Conservation (phyloP, 2,329 filamentous ascomycete species). For the Diaporthe ampelina region DNA sequence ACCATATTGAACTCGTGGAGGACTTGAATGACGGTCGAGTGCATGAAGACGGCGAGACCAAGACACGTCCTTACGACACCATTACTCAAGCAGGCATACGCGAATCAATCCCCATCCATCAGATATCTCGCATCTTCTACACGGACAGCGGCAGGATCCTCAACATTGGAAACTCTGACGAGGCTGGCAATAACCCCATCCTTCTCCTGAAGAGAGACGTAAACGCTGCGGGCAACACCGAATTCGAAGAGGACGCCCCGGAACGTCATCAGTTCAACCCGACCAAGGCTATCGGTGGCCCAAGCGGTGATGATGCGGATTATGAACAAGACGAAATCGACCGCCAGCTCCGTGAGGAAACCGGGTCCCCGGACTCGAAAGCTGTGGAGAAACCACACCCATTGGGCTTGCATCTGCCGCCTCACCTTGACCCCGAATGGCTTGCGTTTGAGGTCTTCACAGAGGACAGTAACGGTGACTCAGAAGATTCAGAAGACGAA, state of each 20-base stretch:
- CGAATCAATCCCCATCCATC: conserved; percentile 66
- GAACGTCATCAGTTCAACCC: not conserved
- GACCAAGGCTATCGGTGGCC: conserved; percentile 4
- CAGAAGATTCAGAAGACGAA: conserved; percentile 51
- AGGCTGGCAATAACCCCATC: conserved; percentile 75
- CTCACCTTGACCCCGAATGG: conserved; percentile 89
- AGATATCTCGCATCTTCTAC: conserved; percentile 92
- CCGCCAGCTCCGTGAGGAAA: conserved; percentile 59
- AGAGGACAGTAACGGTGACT: conserved; percentile 69
- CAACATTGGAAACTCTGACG: conserved; percentile 74
- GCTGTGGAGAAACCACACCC: conserved; percentile 36
- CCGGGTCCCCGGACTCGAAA: conserved; percentile 40
- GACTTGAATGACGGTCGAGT: conserved; percentile 75
- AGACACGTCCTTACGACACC: conserved; percentile 55
- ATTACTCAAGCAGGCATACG: conserved; percentile 61
- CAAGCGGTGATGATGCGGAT: conserved; percentile 42
- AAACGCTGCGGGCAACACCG: conserved; percentile 71
- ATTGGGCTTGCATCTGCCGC: conserved; percentile 72
- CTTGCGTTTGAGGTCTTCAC: conserved; percentile 89
- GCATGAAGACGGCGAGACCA: conserved; percentile 58
- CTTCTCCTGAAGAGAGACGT: conserved; percentile 81
- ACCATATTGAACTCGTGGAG: conserved; percentile 86
- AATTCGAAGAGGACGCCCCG: conserved; percentile 44
- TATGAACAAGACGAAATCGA: conserved; percentile 62
- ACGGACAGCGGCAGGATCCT: conserved; percentile 91